Evolutionary conservation across 177 flowering plant genomes (phyloP).

Genomic region (Telopea speciosissima): DNA sequence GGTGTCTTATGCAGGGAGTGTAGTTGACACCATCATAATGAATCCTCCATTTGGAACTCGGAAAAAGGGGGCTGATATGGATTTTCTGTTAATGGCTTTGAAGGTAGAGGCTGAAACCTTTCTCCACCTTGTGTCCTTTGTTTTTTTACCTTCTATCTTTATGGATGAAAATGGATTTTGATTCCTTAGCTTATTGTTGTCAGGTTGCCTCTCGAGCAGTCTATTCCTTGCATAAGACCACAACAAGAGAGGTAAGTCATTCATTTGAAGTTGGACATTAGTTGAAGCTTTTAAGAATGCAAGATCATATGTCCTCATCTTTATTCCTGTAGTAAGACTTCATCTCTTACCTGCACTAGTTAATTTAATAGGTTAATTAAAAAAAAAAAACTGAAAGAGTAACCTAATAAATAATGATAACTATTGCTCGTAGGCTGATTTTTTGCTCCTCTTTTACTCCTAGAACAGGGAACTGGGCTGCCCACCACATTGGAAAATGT

Average conservation of each 20-base stretch:
- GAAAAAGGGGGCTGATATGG: conserved; percentile 91
- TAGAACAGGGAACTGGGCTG: too few relatives aligned
- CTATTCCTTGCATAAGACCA: conserved; percentile 90
- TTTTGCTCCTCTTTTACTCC: too few relatives aligned
- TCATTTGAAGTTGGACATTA: background rate
- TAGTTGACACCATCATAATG: conserved; percentile 88
- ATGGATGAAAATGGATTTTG: background rate
- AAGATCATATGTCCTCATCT: too few relatives aligned
- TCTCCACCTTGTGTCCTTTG: background rate
- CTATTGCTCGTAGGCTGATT: too few relatives aligned
- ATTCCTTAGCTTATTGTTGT: conserved; percentile 6
- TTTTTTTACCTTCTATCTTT: background rate
- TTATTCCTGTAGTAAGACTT: too few relatives aligned
- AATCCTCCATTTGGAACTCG: conserved; percentile 99
- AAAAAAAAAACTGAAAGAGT: too few relatives aligned
- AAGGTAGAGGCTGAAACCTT: conserved; percentile 36
- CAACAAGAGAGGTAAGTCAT: conserved; percentile 86
- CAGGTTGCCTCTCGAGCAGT: conserved; percentile 90
- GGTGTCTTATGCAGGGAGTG: conserved; percentile 37
- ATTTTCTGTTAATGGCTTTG: conserved; percentile 63
- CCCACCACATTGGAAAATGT: too few relatives aligned
- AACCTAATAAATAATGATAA: too few relatives aligned
- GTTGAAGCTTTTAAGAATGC: too few relatives aligned
- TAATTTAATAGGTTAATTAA: too few relatives aligned
- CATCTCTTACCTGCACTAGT: too few relatives aligned